These are phyloP conservation scores for Aureobasidium sp. DNA, from an alignment of 2,329 filamentous ascomycete genomes.

Conservation along the genomic window DNA sequence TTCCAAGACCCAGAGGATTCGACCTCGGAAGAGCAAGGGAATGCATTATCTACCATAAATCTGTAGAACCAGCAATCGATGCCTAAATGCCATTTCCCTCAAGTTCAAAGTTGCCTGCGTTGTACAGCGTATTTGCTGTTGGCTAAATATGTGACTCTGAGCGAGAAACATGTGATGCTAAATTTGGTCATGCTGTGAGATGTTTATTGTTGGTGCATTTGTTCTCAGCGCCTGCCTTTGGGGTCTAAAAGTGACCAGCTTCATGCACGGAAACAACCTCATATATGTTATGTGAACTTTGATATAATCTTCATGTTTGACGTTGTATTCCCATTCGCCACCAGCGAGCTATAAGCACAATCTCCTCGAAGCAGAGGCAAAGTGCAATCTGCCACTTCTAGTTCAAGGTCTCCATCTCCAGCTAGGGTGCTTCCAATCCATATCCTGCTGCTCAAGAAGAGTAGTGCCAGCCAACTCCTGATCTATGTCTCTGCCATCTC, in stretches of 20 bases:
- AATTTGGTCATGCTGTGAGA: not conserved
- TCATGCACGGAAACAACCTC: too few species aligned
- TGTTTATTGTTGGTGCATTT: too few species aligned
- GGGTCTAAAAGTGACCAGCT: not conserved
- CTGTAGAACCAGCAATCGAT: not conserved
- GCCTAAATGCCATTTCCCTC: too few species aligned
- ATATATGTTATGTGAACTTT: not conserved
- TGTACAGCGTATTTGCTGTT: not conserved
- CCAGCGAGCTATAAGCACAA: not conserved
- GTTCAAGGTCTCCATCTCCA: slow-evolving; percentile 52
- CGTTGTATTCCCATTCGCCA: not conserved
- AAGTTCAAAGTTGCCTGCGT: not conserved
- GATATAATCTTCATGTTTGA: not conserved
- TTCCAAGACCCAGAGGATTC: too few species aligned
- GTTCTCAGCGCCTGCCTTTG: not conserved
- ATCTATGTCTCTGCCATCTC: slow-evolving; percentile 50
- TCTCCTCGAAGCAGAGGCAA: not conserved
- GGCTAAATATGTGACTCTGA: not conserved
- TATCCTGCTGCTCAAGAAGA: slow-evolving; percentile 48
- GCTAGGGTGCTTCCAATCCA: slow-evolving; percentile 61
- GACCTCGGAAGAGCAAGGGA: not conserved
- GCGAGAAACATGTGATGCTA: too few species aligned
- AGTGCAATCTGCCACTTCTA: not conserved
- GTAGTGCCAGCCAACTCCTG: slow-evolving; percentile 49
- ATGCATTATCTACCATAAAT: not conserved